phyloP scores from a whole-genome alignment of 2,329 filamentous ascomycete genomes.

The Colletotrichum phormii region DNA sequence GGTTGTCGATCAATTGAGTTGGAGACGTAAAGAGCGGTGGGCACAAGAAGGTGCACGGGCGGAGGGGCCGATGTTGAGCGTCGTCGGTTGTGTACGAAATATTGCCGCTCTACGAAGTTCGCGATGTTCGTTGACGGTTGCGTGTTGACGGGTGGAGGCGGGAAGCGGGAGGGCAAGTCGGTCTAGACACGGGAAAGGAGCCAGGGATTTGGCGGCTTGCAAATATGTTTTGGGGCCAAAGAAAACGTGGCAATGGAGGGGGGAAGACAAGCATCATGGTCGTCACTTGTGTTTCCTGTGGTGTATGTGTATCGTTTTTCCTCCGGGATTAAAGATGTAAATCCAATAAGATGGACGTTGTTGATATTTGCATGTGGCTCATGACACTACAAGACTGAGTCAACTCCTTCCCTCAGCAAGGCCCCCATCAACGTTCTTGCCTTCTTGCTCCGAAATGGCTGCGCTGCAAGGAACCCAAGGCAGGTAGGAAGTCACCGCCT shows the following conservation, averaged over 20 bases:
- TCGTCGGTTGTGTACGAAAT: background rate
- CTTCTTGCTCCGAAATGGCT: too few species aligned
- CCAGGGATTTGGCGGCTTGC: background rate
- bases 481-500: background rate
- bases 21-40: constrained; percentile 21
- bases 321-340: too few species aligned
- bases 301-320: background rate
- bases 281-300: constrained; percentile 1
- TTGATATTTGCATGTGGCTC: too few species aligned
- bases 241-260: background rate
- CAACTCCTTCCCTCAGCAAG: too few species aligned
- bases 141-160: background rate
- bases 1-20: background rate
- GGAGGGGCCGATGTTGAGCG: background rate
- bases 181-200: background rate
- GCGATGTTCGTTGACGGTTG: background rate
- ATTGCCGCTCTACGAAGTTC: background rate
- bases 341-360: too few species aligned
- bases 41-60: background rate
- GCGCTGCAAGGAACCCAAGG: too few species aligned
- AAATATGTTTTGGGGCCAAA: background rate
- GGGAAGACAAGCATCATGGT: background rate
- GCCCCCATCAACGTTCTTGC: too few species aligned
- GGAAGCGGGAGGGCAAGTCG: background rate
- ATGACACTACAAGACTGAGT: too few species aligned